phyloP scores from a whole-genome alignment of 495 filamentous ascomycete species.

The Penicillium paradoxum region DNA sequence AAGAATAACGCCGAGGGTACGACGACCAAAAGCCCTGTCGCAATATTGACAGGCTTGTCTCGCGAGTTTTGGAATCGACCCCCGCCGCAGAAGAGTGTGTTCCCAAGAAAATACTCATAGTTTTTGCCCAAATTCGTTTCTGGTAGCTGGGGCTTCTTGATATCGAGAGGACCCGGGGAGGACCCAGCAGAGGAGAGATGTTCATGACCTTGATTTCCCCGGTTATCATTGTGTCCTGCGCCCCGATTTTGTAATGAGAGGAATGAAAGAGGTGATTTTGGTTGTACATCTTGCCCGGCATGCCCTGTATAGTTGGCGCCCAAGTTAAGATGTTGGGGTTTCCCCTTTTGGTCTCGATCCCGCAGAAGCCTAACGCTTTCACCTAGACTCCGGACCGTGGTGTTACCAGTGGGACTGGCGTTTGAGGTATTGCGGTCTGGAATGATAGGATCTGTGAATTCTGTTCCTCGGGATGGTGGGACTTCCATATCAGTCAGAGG shows the following conservation, averaged over 20 bases:
- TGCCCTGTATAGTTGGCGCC: slow-evolving; percentile 49
- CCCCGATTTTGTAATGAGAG: slow-evolving; percentile 51
- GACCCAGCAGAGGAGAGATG: slow-evolving; percentile 72
- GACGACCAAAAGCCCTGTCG: slow-evolving; percentile 72
- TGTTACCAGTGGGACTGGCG: slow-evolving; percentile 66
- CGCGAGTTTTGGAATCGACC: slow-evolving; percentile 84
- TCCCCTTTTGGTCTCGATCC: slow-evolving; percentile 43
- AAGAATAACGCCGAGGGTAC: slow-evolving; percentile 80
- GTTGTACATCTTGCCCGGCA: slow-evolving; percentile 48
- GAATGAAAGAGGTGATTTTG: slow-evolving; percentile 68
- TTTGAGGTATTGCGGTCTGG: slow-evolving; percentile 66
- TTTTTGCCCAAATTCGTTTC: slow-evolving; percentile 59
- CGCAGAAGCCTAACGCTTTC: slow-evolving; percentile 74
- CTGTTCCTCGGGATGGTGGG: slow-evolving; percentile 73
- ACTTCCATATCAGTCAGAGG: slow-evolving; percentile 51
- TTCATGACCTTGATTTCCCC: slow-evolving; percentile 70
- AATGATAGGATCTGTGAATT: slow-evolving; percentile 61
- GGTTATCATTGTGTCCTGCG: slow-evolving; percentile 43
- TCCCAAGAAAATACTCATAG: slow-evolving; percentile 87
- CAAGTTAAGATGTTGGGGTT: slow-evolving; percentile 53
- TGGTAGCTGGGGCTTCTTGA: slow-evolving; percentile 23
- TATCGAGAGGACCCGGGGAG: slow-evolving; percentile 52
- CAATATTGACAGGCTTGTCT: slow-evolving; percentile 87
- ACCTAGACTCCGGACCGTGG: slow-evolving; percentile 58
- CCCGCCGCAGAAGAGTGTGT: slow-evolving; percentile 81